Base-by-base conservation (phyloP, 75 land plant species). In the Sequoia sempervirens region DNA sequence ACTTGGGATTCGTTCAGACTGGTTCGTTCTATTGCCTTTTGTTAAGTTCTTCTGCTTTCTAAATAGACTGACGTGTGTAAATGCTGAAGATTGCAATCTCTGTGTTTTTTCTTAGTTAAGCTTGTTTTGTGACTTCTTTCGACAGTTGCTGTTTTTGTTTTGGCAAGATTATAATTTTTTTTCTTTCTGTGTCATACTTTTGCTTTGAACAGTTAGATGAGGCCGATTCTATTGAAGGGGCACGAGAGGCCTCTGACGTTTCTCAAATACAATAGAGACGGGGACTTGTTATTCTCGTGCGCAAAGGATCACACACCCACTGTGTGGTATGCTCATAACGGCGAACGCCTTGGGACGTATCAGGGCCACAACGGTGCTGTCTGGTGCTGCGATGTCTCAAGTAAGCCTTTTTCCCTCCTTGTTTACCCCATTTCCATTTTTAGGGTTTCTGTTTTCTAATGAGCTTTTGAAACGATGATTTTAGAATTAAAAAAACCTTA, bases 331-430 rank as follows among this genome's bases (percentile, higher is more conserved):
- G 94, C 93, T 28, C 96, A 96, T 84, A 95, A 95, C 79, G 99
- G 99, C 76, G 98, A 97, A 90, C 98, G 99, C 20, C 84, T 97
- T 56, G 99, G 99, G 15, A 97, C 99, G 4, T 97, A 97, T 85
- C 80, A 85, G 6, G 99, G 98, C 82, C 99, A 96, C 87, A 96
- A 96, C 64, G 99, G 99, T 32, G 99, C 99, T n/a, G 97, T 95
- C 37, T 96, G 99, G 99, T 92, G 91, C 84, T 97, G 99, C 85
- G 99, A 95, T 84, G 93, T 97, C 58, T 92, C 99, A 56, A 84
- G 99, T 92, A 83, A 87, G 88, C n/a, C 1, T 20, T 7, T 36
- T 73, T 20, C 73, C n/a, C 53, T 76, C n/a, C 11, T 75, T 47
- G 13, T 8, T 61, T 75, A 47, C 2, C 53, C 14, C 2, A 3